Conservation (phyloP, 306 rosid genomes). For the Cyclanthera cordifolia region DNA sequence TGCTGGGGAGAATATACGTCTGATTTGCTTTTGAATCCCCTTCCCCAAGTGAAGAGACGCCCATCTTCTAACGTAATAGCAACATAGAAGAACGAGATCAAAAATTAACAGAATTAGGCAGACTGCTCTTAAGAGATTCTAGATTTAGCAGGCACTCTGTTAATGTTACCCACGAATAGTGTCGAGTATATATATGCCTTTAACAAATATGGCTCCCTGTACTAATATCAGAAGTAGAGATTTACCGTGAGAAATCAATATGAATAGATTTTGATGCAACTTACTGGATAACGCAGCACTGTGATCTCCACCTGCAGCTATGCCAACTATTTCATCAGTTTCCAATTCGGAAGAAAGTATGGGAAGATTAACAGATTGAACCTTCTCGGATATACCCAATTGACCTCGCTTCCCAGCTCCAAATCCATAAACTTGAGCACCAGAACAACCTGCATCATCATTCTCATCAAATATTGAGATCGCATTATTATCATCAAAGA, state of each 20-base stretch:
- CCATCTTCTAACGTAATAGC: constrained; percentile 44
- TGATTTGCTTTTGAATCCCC: constrained; percentile 52
- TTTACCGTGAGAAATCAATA: neutral
- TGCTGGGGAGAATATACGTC: constrained; percentile 39
- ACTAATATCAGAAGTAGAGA: neutral
- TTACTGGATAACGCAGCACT: constrained; percentile 72
- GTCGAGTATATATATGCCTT: no score
- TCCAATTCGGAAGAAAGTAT: constrained; percentile 35
- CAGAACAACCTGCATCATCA: constrained; percentile 30
- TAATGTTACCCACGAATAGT: neutral
- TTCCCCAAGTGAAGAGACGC: constrained; percentile 73
- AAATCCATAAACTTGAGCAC: constrained; percentile 54
- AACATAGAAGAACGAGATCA: neutral
- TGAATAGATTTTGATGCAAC: constrained; percentile 7
- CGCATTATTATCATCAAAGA: neutral
- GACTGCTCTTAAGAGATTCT: neutral
- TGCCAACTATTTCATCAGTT: constrained; percentile 28
- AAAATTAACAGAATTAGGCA: neutral
- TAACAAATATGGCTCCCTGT: neutral
- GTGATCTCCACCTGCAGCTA: constrained; percentile 86
- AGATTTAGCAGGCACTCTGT: neutral
- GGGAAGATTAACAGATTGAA: constrained; percentile 45
- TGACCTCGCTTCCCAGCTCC: constrained; percentile 93
- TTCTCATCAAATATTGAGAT: neutral
- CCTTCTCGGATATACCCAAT: constrained; percentile 49